phyloP scores from a whole-genome alignment of 805 yeast genomes.

The Metschnikowia anglica region DNA sequence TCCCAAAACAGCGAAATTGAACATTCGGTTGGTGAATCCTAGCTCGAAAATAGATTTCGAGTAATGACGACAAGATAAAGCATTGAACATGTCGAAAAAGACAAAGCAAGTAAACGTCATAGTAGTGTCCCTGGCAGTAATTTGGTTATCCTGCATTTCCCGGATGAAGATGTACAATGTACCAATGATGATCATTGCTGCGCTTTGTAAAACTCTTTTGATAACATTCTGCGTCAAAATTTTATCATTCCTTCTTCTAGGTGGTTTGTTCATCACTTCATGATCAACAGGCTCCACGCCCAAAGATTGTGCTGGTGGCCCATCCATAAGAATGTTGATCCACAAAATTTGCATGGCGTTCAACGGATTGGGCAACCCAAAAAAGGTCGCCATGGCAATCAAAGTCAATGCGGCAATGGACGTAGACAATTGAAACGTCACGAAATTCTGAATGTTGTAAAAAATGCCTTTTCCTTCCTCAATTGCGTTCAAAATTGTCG shows the following conservation, averaged over 20 bases:
- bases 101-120: constrained; percentile 99
- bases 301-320: constrained; percentile 96
- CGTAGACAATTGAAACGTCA: constrained; percentile 94
- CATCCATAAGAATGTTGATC: constrained; percentile 98
- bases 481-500: constrained; percentile 88
- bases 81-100: constrained; percentile 94
- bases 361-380: constrained; percentile 88
- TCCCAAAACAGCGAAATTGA: constrained; percentile 87
- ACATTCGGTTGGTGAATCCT: constrained; percentile 84
- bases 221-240: constrained; percentile 72
- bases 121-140: constrained; percentile 94
- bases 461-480: constrained; percentile 98
- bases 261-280: constrained; percentile 95
- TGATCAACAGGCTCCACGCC: constrained; percentile 98
- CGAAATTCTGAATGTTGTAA: constrained; percentile 89
- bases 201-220: constrained; percentile 72
- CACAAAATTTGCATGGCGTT: constrained; percentile 98
- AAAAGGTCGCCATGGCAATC: constrained; percentile 82
- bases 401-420: constrained; percentile 92
- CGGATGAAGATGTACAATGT: constrained; percentile 82
- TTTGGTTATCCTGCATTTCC: constrained; percentile 80
- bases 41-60: constrained; percentile 79
- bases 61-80: constrained; percentile 87
- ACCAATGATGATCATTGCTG: constrained; percentile 74
- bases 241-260: constrained; percentile 82